Conservation (phyloP, 345 rosid species). For the Boechera stricta region DNA sequence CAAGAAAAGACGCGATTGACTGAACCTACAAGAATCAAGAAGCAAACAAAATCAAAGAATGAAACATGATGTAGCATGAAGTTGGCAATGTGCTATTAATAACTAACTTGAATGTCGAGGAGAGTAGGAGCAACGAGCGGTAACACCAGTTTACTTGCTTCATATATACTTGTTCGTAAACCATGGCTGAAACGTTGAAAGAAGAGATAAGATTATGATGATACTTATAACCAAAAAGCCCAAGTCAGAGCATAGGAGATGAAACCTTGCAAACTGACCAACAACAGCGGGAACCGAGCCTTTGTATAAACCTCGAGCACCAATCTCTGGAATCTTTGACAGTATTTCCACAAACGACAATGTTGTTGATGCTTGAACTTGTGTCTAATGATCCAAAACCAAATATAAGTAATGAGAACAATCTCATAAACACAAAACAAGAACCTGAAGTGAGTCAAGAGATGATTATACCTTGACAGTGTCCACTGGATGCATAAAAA, state of each 20-base stretch:
- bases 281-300: constrained; percentile 93
- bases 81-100: background rate
- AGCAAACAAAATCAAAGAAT: constrained; percentile 5
- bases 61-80: background rate
- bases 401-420: background rate
- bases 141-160: constrained; percentile 78
- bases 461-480: constrained; percentile 65
- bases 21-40: constrained; percentile 62
- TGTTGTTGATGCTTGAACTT: constrained; percentile 89
- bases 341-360: constrained; percentile 72
- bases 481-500: constrained; percentile 88
- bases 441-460: background rate
- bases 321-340: constrained; percentile 86
- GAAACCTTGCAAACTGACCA: constrained; percentile 95
- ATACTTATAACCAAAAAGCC: background rate
- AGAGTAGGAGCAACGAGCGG: constrained; percentile 79
- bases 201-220: background rate
- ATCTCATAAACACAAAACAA: constrained; percentile 9
- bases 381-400: constrained; percentile 58
- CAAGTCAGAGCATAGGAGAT: background rate
- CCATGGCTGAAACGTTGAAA: constrained; percentile 64
- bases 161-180: constrained; percentile 86
- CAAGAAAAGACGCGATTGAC: constrained; percentile 80
- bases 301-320: constrained; percentile 77
- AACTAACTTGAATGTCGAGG: constrained; percentile 85